Conservation (phyloP, 2,329 filamentous ascomycete genomes). For the Botrytis elliptica region DNA sequence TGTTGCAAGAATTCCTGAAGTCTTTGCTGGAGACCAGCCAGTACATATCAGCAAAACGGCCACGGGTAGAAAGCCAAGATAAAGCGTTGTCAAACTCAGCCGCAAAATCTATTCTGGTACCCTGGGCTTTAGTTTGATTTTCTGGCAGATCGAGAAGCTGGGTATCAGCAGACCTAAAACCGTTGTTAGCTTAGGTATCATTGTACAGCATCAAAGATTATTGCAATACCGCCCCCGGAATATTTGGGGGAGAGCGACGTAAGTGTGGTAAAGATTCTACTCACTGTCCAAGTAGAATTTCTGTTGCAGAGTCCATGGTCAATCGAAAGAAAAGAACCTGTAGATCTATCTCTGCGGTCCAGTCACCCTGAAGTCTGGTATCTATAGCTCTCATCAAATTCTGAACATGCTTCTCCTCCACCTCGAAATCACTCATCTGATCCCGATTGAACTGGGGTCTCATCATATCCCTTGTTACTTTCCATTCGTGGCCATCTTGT, state of each 20-base stretch:
- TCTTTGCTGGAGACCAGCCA: slow-evolving; percentile 38
- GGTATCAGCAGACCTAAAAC: not conserved
- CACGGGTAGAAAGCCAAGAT: not conserved
- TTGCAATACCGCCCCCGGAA: not conserved
- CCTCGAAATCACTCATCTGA: slow-evolving; percentile 61
- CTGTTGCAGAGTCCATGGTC: slow-evolving; percentile 39
- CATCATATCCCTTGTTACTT: slow-evolving; percentile 42
- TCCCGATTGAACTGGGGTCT: slow-evolving; percentile 52
- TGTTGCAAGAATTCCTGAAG: slow-evolving; percentile 31
- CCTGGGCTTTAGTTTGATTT: not conserved
- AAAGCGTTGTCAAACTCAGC: slow-evolving; percentile 2
- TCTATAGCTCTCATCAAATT: slow-evolving; percentile 45
- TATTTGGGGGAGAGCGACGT: not conserved
- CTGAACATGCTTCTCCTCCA: slow-evolving; percentile 51
- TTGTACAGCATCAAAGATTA: not conserved
- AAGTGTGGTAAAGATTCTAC: slow-evolving; percentile 40
- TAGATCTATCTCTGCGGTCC: slow-evolving; percentile 50
- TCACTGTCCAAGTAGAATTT: slow-evolving; percentile 53
- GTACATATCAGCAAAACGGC: slow-evolving; percentile 21
- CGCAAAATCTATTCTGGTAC: not conserved
- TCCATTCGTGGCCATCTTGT: slow-evolving; percentile 22
- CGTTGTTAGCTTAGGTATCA: not conserved
- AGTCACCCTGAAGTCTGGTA: slow-evolving; percentile 7
- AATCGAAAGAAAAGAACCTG: slow-evolving; percentile 56
- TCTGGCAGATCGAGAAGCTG: not conserved